These are phyloP conservation scores for Eutrema heterophyllum DNA, from an alignment of 345 rosid genomes.

Conservation along the genomic window DNA sequence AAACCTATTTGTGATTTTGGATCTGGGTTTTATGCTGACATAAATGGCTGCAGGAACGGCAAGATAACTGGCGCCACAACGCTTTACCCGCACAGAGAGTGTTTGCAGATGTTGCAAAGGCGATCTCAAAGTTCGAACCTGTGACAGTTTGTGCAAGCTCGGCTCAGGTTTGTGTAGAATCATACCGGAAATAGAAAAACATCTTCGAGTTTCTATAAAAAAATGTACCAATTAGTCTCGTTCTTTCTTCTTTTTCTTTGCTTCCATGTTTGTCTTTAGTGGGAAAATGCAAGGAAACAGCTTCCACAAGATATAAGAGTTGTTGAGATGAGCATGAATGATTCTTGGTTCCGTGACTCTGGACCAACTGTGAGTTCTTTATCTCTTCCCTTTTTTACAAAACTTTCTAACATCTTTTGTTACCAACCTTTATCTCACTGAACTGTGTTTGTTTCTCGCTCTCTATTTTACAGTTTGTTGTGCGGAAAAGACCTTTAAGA, in stretches of 20 bases:
- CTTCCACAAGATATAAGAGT: slow-evolving; percentile 75
- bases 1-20: background rate
- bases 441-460: background rate
- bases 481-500: slow-evolving; percentile 28
- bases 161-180: slow-evolving; percentile 55
- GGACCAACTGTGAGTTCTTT: slow-evolving; percentile 81
- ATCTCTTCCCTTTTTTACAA: background rate
- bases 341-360: slow-evolving; percentile 93
- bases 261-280: slow-evolving; percentile 36
- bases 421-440: background rate
- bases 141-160: slow-evolving; percentile 89
- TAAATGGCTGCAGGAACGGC: slow-evolving; percentile 57
- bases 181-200: background rate
- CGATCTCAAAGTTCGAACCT: slow-evolving; percentile 70
- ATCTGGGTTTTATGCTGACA: background rate
- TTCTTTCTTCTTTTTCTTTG: no score
- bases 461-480: slow-evolving; percentile 50
- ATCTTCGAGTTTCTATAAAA: background rate
- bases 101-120: slow-evolving; percentile 65
- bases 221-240: background rate
- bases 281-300: slow-evolving; percentile 74
- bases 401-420: background rate
- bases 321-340: slow-evolving; percentile 90
- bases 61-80: slow-evolving; percentile 82
- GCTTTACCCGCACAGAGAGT: slow-evolving; percentile 57